Conservation (phyloP, 805 yeast species). For the Kodamaea nitidulidarum region DNA sequence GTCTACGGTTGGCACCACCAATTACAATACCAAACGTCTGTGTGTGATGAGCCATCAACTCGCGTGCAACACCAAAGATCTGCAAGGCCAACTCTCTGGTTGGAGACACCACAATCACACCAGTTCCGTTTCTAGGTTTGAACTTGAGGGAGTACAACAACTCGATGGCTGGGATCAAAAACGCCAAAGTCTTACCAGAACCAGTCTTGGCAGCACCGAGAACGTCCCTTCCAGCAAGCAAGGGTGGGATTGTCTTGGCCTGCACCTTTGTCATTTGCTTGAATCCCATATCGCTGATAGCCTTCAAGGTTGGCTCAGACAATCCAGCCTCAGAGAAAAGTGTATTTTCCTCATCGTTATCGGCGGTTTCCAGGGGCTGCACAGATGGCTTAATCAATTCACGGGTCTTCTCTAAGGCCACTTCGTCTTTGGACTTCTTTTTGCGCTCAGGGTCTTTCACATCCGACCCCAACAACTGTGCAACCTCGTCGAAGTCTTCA, state of each 20-base stretch:
- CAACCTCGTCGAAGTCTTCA: conserved; percentile 55
- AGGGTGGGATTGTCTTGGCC: conserved; percentile 92
- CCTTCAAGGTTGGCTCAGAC: conserved; percentile 77
- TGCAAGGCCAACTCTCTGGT: conserved; percentile 97
- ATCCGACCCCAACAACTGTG: conserved; percentile 46
- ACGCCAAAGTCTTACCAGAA: conserved; percentile 96
- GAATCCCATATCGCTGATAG: conserved; percentile 87
- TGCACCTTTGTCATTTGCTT: conserved; percentile 90
- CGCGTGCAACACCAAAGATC: conserved; percentile 96
- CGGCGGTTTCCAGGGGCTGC: conserved; percentile 20
- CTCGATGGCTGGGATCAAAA: conserved; percentile 93
- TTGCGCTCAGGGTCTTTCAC: conserved; percentile 39
- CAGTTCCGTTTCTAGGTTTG: conserved; percentile 98
- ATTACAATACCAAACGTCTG: conserved; percentile 96
- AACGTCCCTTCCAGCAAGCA: conserved; percentile 94
- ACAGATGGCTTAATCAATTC: conserved; percentile 30
- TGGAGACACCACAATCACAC: conserved; percentile 93
- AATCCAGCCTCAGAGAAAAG: conserved; percentile 47
- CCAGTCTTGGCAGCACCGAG: conserved; percentile 99
- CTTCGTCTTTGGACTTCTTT: conserved; percentile 17
- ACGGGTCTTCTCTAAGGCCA: conserved; percentile 16
- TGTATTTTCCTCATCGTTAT: conserved; percentile 26
- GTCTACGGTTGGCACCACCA: conserved; percentile 97
- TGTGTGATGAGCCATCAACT: conserved; percentile 81
- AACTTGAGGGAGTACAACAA: conserved; percentile 83